Conservation (phyloP, 2,329 filamentous ascomycete genomes). For the Fusarium aywerte region DNA sequence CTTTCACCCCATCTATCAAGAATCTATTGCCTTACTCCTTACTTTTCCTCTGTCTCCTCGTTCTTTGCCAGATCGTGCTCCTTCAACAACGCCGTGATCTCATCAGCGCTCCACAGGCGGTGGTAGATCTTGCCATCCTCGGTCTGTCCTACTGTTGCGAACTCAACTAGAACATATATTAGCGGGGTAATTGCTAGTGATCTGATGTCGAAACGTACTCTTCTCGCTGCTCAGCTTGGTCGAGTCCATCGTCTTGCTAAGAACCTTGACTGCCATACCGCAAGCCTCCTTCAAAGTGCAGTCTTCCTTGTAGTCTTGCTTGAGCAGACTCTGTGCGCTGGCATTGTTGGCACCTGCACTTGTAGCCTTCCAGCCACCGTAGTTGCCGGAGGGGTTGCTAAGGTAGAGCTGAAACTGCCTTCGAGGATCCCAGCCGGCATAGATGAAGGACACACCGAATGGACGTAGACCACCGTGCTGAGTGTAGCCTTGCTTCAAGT, state of each 20-base stretch:
- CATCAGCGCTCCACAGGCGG: constrained; percentile 94
- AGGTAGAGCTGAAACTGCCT: constrained; percentile 99
- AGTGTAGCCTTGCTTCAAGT: constrained; percentile 99
- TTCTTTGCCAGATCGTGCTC: constrained; percentile 95
- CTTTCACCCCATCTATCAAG: constrained; percentile 46
- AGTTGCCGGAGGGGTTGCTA: constrained; percentile 98
- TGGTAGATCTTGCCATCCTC: constrained; percentile 98
- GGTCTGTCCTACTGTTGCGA: constrained; percentile 96
- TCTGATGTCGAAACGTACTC: constrained; percentile 68
- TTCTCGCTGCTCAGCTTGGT: constrained; percentile 99
- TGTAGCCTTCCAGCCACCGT: constrained; percentile 99
- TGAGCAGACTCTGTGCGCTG: constrained; percentile 93
- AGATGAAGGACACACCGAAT: constrained; percentile 99
- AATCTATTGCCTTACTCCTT: constrained; percentile 46
- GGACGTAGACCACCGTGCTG: constrained; percentile 98
- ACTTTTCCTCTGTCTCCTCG: constrained; percentile 76
- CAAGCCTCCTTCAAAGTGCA: constrained; percentile 96
- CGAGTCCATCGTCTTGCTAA: constrained; percentile 99
- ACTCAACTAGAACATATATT: constrained; percentile 76
- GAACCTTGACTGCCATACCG: constrained; percentile 95
- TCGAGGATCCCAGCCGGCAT: constrained; percentile 96
- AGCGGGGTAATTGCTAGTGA: constrained; percentile 9
- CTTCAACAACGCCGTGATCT: constrained; percentile 93
- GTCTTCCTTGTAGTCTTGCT: constrained; percentile 99
- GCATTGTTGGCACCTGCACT: constrained; percentile 98